phyloP scores from a whole-genome alignment of 163 green algal genomes.

The Smithsoniella earleae region DNA sequence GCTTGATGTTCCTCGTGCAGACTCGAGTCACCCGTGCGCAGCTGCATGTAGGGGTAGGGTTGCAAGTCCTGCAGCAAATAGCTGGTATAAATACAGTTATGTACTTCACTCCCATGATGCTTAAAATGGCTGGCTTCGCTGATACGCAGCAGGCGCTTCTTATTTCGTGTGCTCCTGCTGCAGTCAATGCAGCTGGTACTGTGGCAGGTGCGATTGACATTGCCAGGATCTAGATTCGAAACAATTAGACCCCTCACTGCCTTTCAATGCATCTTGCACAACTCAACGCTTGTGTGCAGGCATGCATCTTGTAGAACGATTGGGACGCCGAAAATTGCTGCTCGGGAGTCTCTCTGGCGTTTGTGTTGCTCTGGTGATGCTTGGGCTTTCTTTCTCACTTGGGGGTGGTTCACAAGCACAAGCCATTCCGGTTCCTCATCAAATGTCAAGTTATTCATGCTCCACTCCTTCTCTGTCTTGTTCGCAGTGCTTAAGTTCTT shows the following conservation, averaged over 20 bases:
- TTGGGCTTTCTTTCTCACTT: constrained; percentile 40
- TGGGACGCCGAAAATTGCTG: constrained; percentile 51
- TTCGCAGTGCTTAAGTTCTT: constrained; percentile 14
- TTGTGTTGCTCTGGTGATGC: constrained; percentile 38
- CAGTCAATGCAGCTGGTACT: constrained; percentile 54
- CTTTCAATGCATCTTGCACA: neutral
- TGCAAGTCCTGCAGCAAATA: constrained; percentile 57
- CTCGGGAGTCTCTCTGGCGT: constrained; percentile 49
- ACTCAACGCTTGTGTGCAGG: constrained; percentile 16
- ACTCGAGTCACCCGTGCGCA: neutral
- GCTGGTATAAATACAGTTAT: constrained; percentile 69
- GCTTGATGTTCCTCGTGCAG: neutral
- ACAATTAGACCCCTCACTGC: neutral
- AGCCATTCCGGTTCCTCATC: neutral
- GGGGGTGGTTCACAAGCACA: neutral
- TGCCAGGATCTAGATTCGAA: neutral
- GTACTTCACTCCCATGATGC: constrained; percentile 53
- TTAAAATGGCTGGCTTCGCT: constrained; percentile 55
- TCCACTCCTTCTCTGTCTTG: neutral
- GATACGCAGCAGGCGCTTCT: constrained; percentile 50
- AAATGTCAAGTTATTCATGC: neutral
- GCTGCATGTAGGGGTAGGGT: constrained; percentile 36
- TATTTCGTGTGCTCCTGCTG: constrained; percentile 47
- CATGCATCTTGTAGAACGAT: constrained; percentile 41
- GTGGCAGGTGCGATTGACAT: constrained; percentile 35